Base-by-base conservation (phyloP, 2,329 filamentous ascomycete species). In the Diaporthe helianthi region DNA sequence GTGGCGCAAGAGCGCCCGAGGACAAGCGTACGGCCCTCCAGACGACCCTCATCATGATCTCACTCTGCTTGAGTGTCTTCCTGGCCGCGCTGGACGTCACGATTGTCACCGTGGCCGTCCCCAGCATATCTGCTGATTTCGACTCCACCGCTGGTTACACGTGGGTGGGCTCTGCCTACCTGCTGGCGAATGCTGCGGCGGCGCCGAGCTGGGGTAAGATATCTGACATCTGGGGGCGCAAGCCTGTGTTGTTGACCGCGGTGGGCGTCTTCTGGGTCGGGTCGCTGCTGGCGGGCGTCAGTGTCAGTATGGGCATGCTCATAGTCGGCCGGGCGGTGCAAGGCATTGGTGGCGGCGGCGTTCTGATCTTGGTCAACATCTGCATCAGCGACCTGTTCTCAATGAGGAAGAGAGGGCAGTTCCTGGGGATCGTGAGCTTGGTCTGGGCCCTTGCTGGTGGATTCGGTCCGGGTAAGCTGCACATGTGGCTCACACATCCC, bases 121-220 rank as follows among this genome's bases (percentile, higher is more conserved):
- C 89, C 0, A 86, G 86, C 10, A 90, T 91, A 60, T 81, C 85
- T 2, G 76, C 78, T 2, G 82, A 90, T 33, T 85, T 93, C 46
- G 76, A 86, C 58, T 90, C 87, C 36, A 87, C 86, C 19, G 82
- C 87, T 1, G 90, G 90, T 8, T 94, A 93, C 79, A 89, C 89
- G 17, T 94, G 92, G 93, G 91, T 95, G 71, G 92, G 92, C 1
- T 89, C 86, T 33, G 88, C 92, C 0, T 94, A 92, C 77, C 82
- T 93, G 4, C 86, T 94, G 13, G 90, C 89, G 19, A 89, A 88
- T 74, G 89, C 91, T 0, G 89, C 91, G 0, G 84, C 84, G 2
- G 87, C 86, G 0, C 90, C 91, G 0, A 86, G 91, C n/a, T 94
- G 92, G 92, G 90, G 89, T 5, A 87, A 86, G 71, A 76, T 88